Evolutionary conservation across 441 rosid genomes (phyloP), one percentile per base, ranked within the genome.

Genomic region (Iberis amara): DNA sequence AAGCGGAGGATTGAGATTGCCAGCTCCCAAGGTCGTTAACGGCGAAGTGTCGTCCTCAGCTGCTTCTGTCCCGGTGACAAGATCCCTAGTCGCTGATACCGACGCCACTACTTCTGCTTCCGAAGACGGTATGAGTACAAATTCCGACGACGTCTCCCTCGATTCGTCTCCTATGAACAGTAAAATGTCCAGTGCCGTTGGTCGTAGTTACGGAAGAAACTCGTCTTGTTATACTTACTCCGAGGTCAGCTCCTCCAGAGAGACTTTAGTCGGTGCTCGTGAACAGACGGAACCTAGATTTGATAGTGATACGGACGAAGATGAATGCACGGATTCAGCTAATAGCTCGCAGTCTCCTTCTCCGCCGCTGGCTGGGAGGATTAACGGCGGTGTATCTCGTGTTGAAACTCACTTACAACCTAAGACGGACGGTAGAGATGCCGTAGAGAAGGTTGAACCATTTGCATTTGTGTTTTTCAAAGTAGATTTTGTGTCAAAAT

Each of bases 171-270:
- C 85, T 0, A 85, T 50, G 43, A 75, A 79, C 62, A 90, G 79
- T 36, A 77, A 76, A 66, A 61, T 72, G 47, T 75, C 80, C 27
- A 62, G 59, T 62, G 68, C 66, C 13, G 55, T 52, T 14, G 62
- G 64, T 40, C 61, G 47, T 40, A 71, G 79, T 18, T 69, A 50
- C 56, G 75, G 76, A 27, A 73, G 59, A 39, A 76, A 80, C 54
- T 73, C 72, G 0, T 80, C 80, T 68, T 89, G 74, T 67, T 76
- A 64, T 49, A 65, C 66, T 6, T 75, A 75, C 62, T 88, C 98
- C 7, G 95, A 92, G 68, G 89, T 86, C 43, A 86, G 86, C 59
- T 89, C 97, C n/a, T 92, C 97, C 0, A 70, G 73, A 88, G 99
- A 89, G 41, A 85, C 94, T 12, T 31, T 78, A 39, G 69, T 68